Base-by-base conservation (phyloP, 2,329 filamentous ascomycete species). In the Aspergillus piperis region DNA sequence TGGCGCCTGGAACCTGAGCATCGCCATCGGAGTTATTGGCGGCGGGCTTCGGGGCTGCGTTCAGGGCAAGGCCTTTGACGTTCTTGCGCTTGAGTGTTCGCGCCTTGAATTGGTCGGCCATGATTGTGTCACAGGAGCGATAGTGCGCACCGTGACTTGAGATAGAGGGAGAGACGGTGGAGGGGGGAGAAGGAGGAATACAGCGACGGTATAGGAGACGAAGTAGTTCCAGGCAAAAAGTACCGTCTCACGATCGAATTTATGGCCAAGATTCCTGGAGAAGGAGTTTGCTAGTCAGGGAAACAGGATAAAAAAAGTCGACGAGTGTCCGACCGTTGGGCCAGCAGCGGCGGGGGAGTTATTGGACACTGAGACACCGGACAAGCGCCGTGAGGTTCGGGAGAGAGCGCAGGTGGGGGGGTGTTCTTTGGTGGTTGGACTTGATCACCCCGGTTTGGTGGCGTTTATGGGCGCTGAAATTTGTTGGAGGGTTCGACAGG, bases 31-130 rank as follows among this genome's bases (percentile, higher is more conserved):
- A 89, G 30, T 91, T 88, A 57, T 88, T 86, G 57, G 87, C 81
- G 53, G 86, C 82, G 63, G 82, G 72, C 65, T 92, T 91, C 44
- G 91, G 89, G 50, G 90, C 88, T 53, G 91, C 88, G 71, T 87
- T 93, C 73, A 99, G 83, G 67, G 92, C 93, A 54, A 99, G 88
- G 39, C 93, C 94, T 82, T 98, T 98, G 78, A 96, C 90, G 77
- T 99, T 99, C 86, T 98, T 97, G 84, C 94, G 90, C 88, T 97
- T 98, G 88, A 99, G 90, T 63, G 95, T 96, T 75, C 85, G 82
- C 59, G 84, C 81, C 75, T 87, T 84, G 78, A 88, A 87, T 57
- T 80, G 78, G 73, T 88, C 85, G 65, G 83, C 81, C 83, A 87
- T 87, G 66, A 67, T 44, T 57, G 47, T 57, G 55, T 57, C 54